Evolutionary conservation across 805 yeast species (phyloP).

Genomic region (Cyberlindnera xylosilytica): DNA sequence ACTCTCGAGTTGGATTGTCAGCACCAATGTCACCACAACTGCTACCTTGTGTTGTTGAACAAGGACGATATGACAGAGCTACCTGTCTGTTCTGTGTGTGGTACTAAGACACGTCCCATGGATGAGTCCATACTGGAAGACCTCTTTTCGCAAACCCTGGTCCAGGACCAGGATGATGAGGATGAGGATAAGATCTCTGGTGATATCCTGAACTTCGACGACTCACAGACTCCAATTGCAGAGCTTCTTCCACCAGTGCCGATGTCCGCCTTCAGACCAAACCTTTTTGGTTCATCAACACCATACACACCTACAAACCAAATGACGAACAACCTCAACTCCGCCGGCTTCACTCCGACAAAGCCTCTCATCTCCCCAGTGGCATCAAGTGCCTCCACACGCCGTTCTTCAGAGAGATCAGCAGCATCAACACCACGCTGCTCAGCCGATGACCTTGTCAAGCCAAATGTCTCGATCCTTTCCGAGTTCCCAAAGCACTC

Average conservation of each 20-base stretch:
- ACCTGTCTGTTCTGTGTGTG: conserved; percentile 31
- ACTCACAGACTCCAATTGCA: conserved; percentile 1
- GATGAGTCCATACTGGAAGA: conserved; percentile 29
- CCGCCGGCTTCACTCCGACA: conserved; percentile 15
- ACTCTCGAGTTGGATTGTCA: conserved; percentile 39
- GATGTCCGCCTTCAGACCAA: conserved; percentile 16
- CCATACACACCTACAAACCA: conserved; percentile 26
- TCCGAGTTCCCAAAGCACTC: conserved; percentile 24
- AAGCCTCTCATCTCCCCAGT: neutral
- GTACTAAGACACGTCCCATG: conserved; percentile 23
- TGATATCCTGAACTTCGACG: neutral
- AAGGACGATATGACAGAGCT: conserved; percentile 14
- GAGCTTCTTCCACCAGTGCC: conserved; percentile 15
- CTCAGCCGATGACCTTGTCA: conserved; percentile 15
- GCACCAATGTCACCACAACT: conserved; percentile 43
- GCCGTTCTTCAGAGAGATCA: conserved; percentile 1
- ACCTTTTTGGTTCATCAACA: conserved; percentile 5
- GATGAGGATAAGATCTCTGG: neutral
- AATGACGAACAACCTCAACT: conserved; percentile 18
- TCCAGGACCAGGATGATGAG: conserved; percentile 3
- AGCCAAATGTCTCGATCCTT: conserved; percentile 20
- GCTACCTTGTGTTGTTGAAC: conserved; percentile 34
- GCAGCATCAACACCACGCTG: conserved; percentile 4
- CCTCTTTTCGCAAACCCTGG: conserved; percentile 17
- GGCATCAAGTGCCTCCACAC: neutral